Percentiles rank a stretch among this genome's conserved stretches.
Evolutionary conservation across 1,284 basidiomycete genomes (phyloP).

Genomic region (Papiliotrema fonsecae): DNA sequence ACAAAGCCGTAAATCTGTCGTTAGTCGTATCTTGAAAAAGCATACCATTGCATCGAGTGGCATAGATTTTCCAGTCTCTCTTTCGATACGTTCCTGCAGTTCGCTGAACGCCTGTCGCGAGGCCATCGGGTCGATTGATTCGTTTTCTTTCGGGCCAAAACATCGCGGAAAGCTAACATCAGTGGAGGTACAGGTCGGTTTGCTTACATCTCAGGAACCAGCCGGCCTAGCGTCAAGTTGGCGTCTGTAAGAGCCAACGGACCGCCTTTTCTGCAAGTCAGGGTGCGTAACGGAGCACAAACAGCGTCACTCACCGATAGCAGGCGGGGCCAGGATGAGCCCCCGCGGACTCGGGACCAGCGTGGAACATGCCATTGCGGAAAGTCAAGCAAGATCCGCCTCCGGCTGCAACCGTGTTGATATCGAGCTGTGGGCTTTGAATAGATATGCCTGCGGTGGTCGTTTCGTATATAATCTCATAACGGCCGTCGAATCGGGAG

Average conservation of each 20-base stretch:
- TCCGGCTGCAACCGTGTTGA: conserved; percentile 78
- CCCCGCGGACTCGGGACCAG: conserved; percentile 71
- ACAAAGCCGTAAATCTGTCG: conserved; percentile 72
- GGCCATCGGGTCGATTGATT: conserved; percentile 69
- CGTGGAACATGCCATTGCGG: conserved; percentile 74
- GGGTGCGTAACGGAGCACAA: background rate
- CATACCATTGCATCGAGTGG: no score
- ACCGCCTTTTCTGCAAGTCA: conserved; percentile 64
- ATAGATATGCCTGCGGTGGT: conserved; percentile 86
- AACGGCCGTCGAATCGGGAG: conserved; percentile 76
- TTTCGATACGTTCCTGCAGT: conserved; percentile 64
- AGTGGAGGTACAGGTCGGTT: background rate
- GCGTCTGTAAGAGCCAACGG: conserved; percentile 81
- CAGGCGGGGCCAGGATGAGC: conserved; percentile 80
- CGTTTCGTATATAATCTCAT: conserved; percentile 85
- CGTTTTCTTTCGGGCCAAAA: conserved; percentile 78
- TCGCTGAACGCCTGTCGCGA: conserved; percentile 61
- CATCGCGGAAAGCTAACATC: conserved; percentile 68
- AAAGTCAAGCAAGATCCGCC: conserved; percentile 78
- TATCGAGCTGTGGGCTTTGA: conserved; percentile 79
- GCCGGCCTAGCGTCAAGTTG: conserved; percentile 73
- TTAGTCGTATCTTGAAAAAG: no score
- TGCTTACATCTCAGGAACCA: conserved; percentile 63
- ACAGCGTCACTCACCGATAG: conserved; percentile 59
- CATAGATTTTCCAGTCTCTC: conserved; percentile 56